Evolutionary conservation across 2,329 filamentous ascomycete genomes (phyloP).

Genomic region (Westerdykella aurantiaca): DNA sequence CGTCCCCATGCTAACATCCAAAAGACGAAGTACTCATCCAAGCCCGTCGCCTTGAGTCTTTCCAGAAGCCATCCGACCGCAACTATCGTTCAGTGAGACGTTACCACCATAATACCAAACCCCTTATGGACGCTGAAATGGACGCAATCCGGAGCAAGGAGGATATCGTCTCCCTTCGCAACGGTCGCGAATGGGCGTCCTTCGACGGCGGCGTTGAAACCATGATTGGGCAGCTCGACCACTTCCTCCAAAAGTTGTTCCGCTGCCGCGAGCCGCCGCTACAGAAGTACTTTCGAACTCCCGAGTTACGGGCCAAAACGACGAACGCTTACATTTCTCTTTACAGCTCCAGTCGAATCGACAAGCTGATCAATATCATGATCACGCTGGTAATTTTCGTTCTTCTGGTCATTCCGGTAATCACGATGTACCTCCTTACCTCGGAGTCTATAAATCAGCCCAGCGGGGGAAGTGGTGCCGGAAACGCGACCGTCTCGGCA

Average conservation of each 20-base stretch:
- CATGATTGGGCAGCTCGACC: constrained; percentile 24
- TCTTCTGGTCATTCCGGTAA: constrained; percentile 38
- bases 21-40: constrained; percentile 38
- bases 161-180: constrained; percentile 37
- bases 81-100: constrained; percentile 37
- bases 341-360: constrained; percentile 35
- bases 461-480: not conserved
- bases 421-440: constrained; percentile 38
- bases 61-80: constrained; percentile 37
- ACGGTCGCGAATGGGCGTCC: constrained; percentile 38
- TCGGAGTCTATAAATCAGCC: constrained; percentile 10
- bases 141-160: constrained; percentile 38
- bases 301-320: constrained; percentile 36
- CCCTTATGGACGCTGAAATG: constrained; percentile 32
- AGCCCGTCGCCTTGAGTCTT: constrained; percentile 30
- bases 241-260: constrained; percentile 18
- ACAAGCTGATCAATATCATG: constrained; percentile 38
- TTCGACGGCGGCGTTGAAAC: constrained; percentile 39
- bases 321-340: constrained; percentile 29
- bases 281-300: constrained; percentile 37
- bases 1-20: not conserved
- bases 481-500: constrained; percentile 1
- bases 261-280: constrained; percentile 18
- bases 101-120: constrained; percentile 34
- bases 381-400: constrained; percentile 42